Evolutionary conservation across 257 asterid genomes (phyloP).

Genomic region (Salvia rosmarinus): DNA sequence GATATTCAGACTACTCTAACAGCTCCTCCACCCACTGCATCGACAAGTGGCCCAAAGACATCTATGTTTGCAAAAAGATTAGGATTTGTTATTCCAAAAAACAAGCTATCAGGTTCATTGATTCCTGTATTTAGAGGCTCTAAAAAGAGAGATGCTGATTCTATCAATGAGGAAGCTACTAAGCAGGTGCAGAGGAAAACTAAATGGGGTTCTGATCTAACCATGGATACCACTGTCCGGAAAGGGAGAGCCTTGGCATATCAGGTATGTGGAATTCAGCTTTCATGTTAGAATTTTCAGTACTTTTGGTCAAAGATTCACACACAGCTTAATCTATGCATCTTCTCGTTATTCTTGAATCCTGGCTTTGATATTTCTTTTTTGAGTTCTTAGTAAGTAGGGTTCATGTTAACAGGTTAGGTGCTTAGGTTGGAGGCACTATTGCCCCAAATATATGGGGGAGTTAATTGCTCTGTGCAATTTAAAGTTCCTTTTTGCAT

Average conservation of each 20-base stretch:
- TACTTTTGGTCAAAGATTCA: background rate
- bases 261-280: constrained; percentile 57
- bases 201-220: constrained; percentile 91
- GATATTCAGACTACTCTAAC: constrained; percentile 46
- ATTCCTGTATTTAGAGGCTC: constrained; percentile 68
- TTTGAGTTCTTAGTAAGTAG: constrained; percentile 30
- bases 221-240: constrained; percentile 68
- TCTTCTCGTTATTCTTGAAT: constrained; percentile 19
- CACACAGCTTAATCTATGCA: background rate
- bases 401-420: constrained; percentile 19
- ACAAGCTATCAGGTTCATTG: constrained; percentile 82
- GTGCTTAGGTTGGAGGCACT: constrained; percentile 40
- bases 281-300: constrained; percentile 9
- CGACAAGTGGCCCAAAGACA: constrained; percentile 57
- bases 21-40: constrained; percentile 48
- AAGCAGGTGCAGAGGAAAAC: constrained; percentile 70
- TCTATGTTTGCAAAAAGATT: constrained; percentile 67
- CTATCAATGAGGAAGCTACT: constrained; percentile 53
- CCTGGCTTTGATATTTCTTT: background rate
- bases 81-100: constrained; percentile 91
- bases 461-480: constrained; percentile 45
- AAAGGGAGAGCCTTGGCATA: constrained; percentile 83
- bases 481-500: constrained; percentile 44
- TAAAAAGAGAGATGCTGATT: constrained; percentile 62
- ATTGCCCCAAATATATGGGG: constrained; percentile 36